phyloP scores from a whole-genome alignment of 2,329 filamentous ascomycete genomes.

The Pseudocercospora cruenta region DNA sequence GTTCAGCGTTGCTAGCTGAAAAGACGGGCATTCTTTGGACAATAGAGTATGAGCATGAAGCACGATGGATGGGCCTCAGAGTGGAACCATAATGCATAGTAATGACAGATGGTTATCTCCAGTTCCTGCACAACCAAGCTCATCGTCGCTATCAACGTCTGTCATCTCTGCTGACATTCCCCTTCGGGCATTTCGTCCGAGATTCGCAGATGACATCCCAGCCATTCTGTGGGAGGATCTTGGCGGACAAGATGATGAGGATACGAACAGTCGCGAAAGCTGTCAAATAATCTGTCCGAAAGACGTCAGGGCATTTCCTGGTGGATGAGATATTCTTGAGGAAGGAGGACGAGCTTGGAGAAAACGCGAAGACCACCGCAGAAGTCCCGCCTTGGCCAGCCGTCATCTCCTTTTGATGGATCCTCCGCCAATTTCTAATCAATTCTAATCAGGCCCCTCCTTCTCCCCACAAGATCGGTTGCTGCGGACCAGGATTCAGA shows the following conservation, averaged over 20 bases:
- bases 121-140: not conserved
- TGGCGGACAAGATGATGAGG: too few species aligned
- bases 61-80: not conserved
- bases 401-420: not conserved
- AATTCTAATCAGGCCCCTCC: not conserved
- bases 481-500: not conserved
- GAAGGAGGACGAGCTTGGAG: too few species aligned
- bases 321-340: too few species aligned
- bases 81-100: not conserved
- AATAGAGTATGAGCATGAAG: not conserved
- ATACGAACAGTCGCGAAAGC: too few species aligned
- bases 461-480: not conserved
- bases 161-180: constrained; percentile 1
- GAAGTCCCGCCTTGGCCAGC: not conserved
- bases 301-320: too few species aligned
- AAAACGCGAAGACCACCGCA: not conserved
- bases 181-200: not conserved
- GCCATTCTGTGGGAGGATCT: too few species aligned
- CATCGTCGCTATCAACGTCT: not conserved
- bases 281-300: too few species aligned
- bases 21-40: not conserved
- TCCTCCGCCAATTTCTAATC: not conserved
- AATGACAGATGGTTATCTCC: not conserved
- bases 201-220: not conserved
- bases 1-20: constrained; percentile 20